Evolutionary conservation across 106 monocot genomes (phyloP).

Genomic region (Hemerocallis citrina): DNA sequence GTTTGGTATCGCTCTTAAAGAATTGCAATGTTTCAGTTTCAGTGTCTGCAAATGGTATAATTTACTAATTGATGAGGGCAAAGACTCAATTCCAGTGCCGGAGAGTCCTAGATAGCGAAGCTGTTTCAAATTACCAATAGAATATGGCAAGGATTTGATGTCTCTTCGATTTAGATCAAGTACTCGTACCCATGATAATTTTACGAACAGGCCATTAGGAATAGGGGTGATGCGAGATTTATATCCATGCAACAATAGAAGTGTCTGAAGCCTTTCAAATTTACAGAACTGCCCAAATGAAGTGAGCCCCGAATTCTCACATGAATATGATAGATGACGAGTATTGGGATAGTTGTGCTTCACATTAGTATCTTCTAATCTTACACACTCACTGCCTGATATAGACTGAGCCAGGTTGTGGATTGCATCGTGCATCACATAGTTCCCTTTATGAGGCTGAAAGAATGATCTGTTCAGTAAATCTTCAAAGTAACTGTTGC

Average conservation of each 20-base stretch:
- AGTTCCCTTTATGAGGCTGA: neutral
- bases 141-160: conserved; percentile 21
- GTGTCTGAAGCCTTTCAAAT: conserved; percentile 20
- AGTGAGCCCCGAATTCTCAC: neutral
- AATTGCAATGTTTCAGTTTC: conserved; percentile 18
- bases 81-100: conserved; percentile 7
- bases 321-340: neutral
- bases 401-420: conserved; percentile 21
- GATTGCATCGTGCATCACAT: conserved; percentile 7
- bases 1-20: conserved; percentile 21
- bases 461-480: conserved; percentile 15
- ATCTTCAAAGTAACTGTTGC: conserved; percentile 15
- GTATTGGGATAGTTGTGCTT: conserved; percentile 5
- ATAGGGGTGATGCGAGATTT: neutral
- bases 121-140: conserved; percentile 20
- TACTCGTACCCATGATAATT: conserved; percentile 17
- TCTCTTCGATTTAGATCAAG: conserved; percentile 23
- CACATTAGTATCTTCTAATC: conserved; percentile 7
- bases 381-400: conserved; percentile 8
- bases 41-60: conserved; percentile 35
- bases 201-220: conserved; percentile 10
- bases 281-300: conserved; percentile 1
- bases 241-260: conserved; percentile 12
- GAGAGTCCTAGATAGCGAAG: conserved; percentile 28
- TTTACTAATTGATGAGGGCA: conserved; percentile 16